Evolutionary conservation across 2,329 filamentous ascomycete species (phyloP), one percentile per base, ranked within the genome.

Genomic region (Torrubiellomyces zombiae): DNA sequence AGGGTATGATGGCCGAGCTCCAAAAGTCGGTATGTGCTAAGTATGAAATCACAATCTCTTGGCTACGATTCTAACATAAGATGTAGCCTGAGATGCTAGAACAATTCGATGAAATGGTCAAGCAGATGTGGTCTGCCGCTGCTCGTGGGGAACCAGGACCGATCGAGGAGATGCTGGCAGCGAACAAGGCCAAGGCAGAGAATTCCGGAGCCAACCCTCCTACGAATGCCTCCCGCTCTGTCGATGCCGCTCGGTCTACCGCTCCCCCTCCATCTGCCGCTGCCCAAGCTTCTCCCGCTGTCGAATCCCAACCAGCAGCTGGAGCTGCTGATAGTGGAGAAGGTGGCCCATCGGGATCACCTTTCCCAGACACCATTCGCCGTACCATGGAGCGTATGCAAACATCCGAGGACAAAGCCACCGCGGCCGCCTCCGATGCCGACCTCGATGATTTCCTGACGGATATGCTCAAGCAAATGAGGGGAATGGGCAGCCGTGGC

Each of bases 381-480:
- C 73, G 73, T 39, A 95, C 89, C 0, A 94, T 98, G 78, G 81
- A 91, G 52, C 77, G 89, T 24, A 93, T 98, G 82, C 79, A 91
- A 42, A 69, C 70, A 17, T 93, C 83, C 0, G 83, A 80, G 2
- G 75, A 86, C 20, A 75, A 83, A 37, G 85, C 85, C 4, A 83
- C 80, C 0, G 78, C 80, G 0, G 81, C 81, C 0, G 69, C 75
- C 1, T 63, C 75, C 3, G 74, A 71, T 2, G 65, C 74, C 5
- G 60, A 64, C 5, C 59, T 60, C 0, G 71, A 93, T 35, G 85
- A 94, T 46, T 71, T 95, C 42, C 60, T 98, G 21, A 73, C 80
- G n/a, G 79, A 94, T 47, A 73, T 98, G 60, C 64, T 98, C 42
- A 89, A 89, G 50, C 79, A 89, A 33, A 75, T 94, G 16, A 70